phyloP scores from a whole-genome alignment of 2,329 filamentous ascomycete genomes.

The Trichoderma koningii region DNA sequence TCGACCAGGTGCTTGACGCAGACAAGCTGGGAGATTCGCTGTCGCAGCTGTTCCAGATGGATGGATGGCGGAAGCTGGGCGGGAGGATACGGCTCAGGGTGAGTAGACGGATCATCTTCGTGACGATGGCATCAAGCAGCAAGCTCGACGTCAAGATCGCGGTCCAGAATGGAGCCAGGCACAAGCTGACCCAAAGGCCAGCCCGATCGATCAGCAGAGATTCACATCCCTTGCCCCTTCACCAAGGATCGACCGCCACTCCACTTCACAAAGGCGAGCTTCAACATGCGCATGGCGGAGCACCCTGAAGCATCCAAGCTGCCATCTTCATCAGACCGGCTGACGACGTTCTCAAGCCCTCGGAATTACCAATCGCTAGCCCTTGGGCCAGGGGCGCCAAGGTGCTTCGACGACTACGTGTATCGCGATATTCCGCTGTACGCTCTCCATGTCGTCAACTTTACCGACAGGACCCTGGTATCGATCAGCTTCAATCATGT shows the following conservation, averaged over 20 bases:
- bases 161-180: no score
- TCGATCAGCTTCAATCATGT: constrained; percentile 4
- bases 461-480: constrained; percentile 5
- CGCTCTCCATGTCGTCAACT: constrained; percentile 5
- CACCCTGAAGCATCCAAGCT: constrained; percentile 12
- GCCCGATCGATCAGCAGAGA: constrained; percentile 7
- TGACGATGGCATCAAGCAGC: no score
- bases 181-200: not conserved
- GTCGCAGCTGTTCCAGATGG: constrained; percentile 15
- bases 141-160: not conserved
- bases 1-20: constrained; percentile 14
- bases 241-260: constrained; percentile 9
- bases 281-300: constrained; percentile 13
- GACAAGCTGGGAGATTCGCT: constrained; percentile 14
- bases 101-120: not conserved
- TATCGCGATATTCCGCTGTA: constrained; percentile 9
- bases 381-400: constrained; percentile 8
- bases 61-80: constrained; percentile 19
- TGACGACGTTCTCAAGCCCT: not conserved
- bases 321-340: not conserved
- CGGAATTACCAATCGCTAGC: not conserved
- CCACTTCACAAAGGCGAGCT: constrained; percentile 16
- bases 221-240: constrained; percentile 13
- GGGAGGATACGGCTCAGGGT: constrained; percentile 7
- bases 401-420: constrained; percentile 5